phyloP scores from a whole-genome alignment of 768 basidiomycete genomes.

The Hysterangium stoloniferum region DNA sequence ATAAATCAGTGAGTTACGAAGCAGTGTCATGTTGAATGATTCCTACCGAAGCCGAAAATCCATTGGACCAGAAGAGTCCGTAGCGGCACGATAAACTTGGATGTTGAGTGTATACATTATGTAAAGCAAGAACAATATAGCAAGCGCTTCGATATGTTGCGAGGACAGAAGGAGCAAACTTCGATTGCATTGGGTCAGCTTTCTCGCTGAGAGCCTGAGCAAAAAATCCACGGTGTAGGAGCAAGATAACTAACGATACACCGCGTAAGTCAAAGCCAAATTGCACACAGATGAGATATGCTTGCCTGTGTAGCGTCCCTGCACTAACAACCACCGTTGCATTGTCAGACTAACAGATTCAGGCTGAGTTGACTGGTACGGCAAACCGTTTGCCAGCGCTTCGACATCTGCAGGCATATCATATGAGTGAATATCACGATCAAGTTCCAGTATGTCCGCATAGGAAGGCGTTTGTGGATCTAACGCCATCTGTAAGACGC shows the following conservation, averaged over 20 bases:
- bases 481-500: constrained; percentile 6
- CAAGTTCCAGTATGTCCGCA: constrained; percentile 7
- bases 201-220: constrained; percentile 56
- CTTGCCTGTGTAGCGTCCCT: not conserved
- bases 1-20: not conserved
- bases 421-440: constrained; percentile 7
- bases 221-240: constrained; percentile 59
- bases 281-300: too few species aligned
- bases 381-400: constrained; percentile 1
- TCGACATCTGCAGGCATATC: constrained; percentile 4
- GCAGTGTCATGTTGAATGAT: not conserved
- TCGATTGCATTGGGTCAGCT: constrained; percentile 47
- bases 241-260: not conserved
- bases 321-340: constrained; percentile 3
- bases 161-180: constrained; percentile 60
- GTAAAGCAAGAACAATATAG: constrained; percentile 6
- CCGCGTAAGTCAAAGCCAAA: not conserved
- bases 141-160: constrained; percentile 39
- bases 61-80: constrained; percentile 13
- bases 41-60: constrained; percentile 11
- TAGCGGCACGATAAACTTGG: constrained; percentile 7
- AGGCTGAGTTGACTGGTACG: not conserved
- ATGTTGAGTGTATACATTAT: constrained; percentile 6
- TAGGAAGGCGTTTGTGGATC: constrained; percentile 8
- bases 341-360: constrained; percentile 3